A percentile compares a stretch with the other conserved stretches of the same genome.
Conservation (phyloP, 148 eudicot genomes). For the Rhododendron kiyosumense region DNA sequence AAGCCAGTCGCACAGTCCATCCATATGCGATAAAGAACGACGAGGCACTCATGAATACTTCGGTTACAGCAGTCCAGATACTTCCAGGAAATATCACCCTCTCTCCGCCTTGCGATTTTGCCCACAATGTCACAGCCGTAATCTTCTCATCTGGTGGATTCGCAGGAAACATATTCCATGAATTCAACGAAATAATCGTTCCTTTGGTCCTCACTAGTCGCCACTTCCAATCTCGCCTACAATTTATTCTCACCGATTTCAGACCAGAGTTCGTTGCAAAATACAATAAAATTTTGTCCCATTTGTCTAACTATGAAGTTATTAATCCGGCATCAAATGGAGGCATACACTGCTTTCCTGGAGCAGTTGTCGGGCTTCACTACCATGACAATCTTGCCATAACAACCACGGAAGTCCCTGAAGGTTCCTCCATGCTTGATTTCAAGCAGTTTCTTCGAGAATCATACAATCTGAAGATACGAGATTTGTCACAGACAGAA, state of each 20-base stretch:
- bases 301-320: slow-evolving; percentile 31
- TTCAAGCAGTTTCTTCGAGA: slow-evolving; percentile 36
- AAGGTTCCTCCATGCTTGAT: slow-evolving; percentile 25
- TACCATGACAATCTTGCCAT: slow-evolving; percentile 34
- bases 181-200: slow-evolving; percentile 47
- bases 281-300: slow-evolving; percentile 26
- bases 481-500: slow-evolving; percentile 4
- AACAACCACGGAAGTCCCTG: slow-evolving; percentile 28
- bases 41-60: background rate
- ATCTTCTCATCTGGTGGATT: slow-evolving; percentile 60
- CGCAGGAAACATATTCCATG: slow-evolving; percentile 52
- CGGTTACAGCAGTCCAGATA: slow-evolving; percentile 47
- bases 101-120: slow-evolving; percentile 37
- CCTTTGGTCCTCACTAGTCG: slow-evolving; percentile 53
- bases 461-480: slow-evolving; percentile 21
- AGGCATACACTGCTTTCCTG: slow-evolving; percentile 51
- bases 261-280: slow-evolving; percentile 25
- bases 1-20: slow-evolving; percentile 5
- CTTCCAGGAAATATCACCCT: slow-evolving; percentile 22
- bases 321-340: slow-evolving; percentile 25
- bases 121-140: slow-evolving; percentile 47
- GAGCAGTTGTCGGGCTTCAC: slow-evolving; percentile 44
- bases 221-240: slow-evolving; percentile 29
- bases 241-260: slow-evolving; percentile 39
- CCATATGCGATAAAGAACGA: slow-evolving; percentile 56